Evolutionary conservation across 805 yeast genomes (phyloP), one percentile per base, ranked within the genome.

Genomic region (Naumovozyma castellii): DNA sequence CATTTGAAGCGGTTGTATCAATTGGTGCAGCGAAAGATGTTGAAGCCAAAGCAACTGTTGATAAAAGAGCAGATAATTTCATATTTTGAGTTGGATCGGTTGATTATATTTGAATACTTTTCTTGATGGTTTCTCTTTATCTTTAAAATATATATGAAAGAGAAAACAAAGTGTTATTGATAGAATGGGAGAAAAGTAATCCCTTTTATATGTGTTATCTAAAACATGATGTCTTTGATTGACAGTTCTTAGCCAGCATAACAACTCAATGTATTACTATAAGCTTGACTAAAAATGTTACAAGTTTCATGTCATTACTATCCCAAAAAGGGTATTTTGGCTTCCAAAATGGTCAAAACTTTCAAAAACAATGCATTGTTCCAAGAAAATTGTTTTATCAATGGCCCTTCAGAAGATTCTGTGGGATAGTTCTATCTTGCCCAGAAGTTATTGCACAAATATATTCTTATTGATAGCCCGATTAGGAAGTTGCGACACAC

Each of bases 1-100:
- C 32, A 3, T 31, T 34, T 14, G 44, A 32, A 19, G 44, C 36
- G 35, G 42, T 41, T 15, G 42, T 38, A n/a, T 45, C 47, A 32
- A 57, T 42, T 34, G 64, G 63, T 14, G 50, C 48, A 32, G 57
- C 57, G 4, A 46, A 22, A 13, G 42, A 40, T 29, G 48, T 17
- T 6, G 46, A 22, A 14, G 43, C 44, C 36, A 45, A 27, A 28
- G 47, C 39, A n/a, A 46, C 34, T 20, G 38, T 5, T 17, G 50
- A 32, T 28, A 50, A 31, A 38, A 44, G 27, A 35, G 46, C 32
- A n/a, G 50, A 43, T 10, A 50, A 41, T 35, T 49, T 50, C 56
- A 52, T 52, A 37, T 34, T 45, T 32, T 33, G 18, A 34, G 29
- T 17, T 39, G 18, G 15, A 14, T 33, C 19, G 30, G 9, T 9